Base-by-base conservation (phyloP, 331 rosid genomes). In the Rosa hybrid region DNA sequence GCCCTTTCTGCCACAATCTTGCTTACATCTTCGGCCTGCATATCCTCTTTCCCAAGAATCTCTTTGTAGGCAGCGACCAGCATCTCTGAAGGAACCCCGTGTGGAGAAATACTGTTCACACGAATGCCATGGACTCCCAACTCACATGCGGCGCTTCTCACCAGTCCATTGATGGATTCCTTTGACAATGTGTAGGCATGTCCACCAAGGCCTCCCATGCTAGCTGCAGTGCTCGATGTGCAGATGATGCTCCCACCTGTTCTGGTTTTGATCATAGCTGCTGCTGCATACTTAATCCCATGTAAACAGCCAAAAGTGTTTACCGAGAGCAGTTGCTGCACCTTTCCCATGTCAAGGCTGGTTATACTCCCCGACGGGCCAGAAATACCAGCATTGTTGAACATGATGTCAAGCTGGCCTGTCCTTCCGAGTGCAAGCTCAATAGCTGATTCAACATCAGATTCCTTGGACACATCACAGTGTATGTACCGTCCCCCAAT, bases 1-100 rank as follows among this genome's bases (percentile, higher is more conserved):
- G 89, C 98, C 2, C 74, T 78, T 38, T 76, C 83, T 2, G 89
- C 90, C 60, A 90, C 73, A 25, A 25, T 48, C 38, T 78, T 84
- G 56, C 79, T 75, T 83, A 91, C 88, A 2, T 86, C 71, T 39
- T 92, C 91, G 6, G 87, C 68, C n/a, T 59, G 84, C 50, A 90
- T 34, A 9, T 85, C 92, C 42, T 8, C 86, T n/a, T 71, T 81
- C 71, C 83, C 77, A 25, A 84, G 41, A 45, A 63, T 83, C 75
- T 12, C 27, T 27, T 82, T 80, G 51, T 13, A 90, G 21, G 90
- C 91, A 45, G 56, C 59, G 0, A 91, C 68, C 16, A 91, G 91
- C 89, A 91, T 94, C 72, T 91, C 91, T 3, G 98, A 84, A 38
- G 97, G 91, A 69, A 94, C 95, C 46, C 97, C 98, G 27, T 90